Conservation (phyloP, 768 basidiomycete species). For the Amanita muscaria region DNA sequence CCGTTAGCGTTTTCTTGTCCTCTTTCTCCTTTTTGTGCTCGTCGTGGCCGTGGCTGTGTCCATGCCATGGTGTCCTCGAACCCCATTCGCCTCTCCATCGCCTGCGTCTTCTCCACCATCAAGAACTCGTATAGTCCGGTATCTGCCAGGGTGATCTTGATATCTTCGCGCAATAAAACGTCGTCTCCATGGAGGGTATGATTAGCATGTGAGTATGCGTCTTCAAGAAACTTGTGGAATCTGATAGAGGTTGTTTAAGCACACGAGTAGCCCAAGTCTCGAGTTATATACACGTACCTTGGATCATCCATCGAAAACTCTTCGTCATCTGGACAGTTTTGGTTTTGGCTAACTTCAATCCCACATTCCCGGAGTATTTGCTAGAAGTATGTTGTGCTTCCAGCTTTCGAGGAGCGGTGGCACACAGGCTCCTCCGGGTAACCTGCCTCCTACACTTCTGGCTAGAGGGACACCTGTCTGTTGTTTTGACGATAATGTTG, state of each 20-base stretch:
- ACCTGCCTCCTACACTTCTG: constrained; percentile 52
- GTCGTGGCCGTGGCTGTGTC: constrained; percentile 36
- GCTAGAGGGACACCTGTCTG: constrained; percentile 74
- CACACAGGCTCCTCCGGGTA: constrained; percentile 93
- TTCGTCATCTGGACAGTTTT: constrained; percentile 31
- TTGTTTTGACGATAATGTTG: constrained; percentile 58
- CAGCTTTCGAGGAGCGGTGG: constrained; percentile 89
- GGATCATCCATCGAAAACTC: constrained; percentile 78
- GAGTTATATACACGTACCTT: constrained; percentile 48
- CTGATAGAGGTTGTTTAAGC: constrained; percentile 33
- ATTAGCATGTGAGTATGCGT: constrained; percentile 92
- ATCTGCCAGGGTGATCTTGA: constrained; percentile 78
- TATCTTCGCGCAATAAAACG: constrained; percentile 75
- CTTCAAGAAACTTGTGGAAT: constrained; percentile 85
- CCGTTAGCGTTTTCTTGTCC: constrained; percentile 74
- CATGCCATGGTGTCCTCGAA: background rate
- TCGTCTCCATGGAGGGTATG: constrained; percentile 70
- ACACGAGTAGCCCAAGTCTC: background rate
- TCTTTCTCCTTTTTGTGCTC: constrained; percentile 61
- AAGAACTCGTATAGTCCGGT: constrained; percentile 90
- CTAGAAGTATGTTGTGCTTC: constrained; percentile 95
- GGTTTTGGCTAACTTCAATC: constrained; percentile 62
- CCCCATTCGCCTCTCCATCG: constrained; percentile 34
- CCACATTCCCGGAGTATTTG: constrained; percentile 98
- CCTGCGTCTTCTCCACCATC: constrained; percentile 55